A percentile compares a stretch with the other conserved stretches of the same genome.
Evolutionary conservation across 163 green algal species (phyloP).

Genomic region (Prototheca cutis): DNA sequence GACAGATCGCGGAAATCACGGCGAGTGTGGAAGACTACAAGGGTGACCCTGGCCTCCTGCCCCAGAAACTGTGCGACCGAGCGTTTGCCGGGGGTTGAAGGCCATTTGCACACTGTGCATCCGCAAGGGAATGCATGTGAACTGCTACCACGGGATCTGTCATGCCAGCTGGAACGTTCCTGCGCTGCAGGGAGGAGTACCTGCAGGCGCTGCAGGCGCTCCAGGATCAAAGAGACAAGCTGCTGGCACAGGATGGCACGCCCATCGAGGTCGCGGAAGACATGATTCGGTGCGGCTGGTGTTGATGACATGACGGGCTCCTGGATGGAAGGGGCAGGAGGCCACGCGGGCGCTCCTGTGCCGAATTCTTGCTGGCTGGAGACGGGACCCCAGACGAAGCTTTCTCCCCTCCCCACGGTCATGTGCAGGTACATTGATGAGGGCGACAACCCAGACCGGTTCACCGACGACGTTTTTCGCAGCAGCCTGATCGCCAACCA

Average conservation of each 20-base stretch:
- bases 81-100: no score
- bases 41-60: neutral
- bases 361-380: no score
- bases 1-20: neutral
- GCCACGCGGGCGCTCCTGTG: no score
- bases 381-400: no score
- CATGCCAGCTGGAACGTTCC: no score
- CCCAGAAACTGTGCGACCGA: neutral
- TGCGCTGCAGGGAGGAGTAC: neutral
- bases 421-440: neutral
- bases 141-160: no score
- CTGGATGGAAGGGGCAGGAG: no score
- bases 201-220: neutral
- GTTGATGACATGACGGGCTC: neutral
- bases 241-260: neutral
- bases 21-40: neutral
- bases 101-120: no score
- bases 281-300: neutral
- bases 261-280: neutral
- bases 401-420: neutral
- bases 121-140: no score
- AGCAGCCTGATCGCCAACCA: neutral
- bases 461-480: neutral
- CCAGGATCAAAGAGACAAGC: neutral
- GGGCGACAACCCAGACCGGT: neutral